A percentile compares a stretch with the other conserved stretches of the same genome.
These are phyloP conservation scores for Calamus simplicifolius DNA, from an alignment of 176 grass and related monocot species.

Conservation along the genomic window DNA sequence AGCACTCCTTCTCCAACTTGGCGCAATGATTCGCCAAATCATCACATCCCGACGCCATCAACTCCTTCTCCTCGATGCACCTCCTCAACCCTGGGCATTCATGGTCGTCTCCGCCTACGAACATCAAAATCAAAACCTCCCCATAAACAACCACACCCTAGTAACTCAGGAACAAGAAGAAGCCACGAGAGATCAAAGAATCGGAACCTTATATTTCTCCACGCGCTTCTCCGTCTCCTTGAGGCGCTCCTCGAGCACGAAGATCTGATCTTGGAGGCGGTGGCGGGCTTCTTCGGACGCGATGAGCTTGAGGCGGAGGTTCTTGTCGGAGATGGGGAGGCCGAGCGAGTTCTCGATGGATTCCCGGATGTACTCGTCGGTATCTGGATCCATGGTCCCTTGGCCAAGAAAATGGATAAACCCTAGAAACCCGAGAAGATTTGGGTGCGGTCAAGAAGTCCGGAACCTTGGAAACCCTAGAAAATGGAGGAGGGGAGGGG, in stretches of 20 bases:
- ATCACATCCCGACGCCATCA: constrained; percentile 22
- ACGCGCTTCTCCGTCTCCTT: constrained; percentile 38
- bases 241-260: constrained; percentile 68
- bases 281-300: constrained; percentile 61
- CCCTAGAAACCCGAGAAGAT: not conserved
- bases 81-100: constrained; percentile 61
- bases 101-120: constrained; percentile 53
- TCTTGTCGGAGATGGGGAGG: constrained; percentile 58
- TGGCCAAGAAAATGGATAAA: not conserved
- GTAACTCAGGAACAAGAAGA: not conserved
- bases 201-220: constrained; percentile 29
- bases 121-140: not conserved
- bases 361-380: constrained; percentile 61
- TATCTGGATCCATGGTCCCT: constrained; percentile 28
- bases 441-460: no score
- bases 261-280: constrained; percentile 75
- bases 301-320: constrained; percentile 58
- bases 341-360: constrained; percentile 65
- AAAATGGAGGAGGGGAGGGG: no score
- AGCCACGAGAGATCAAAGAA: not conserved
- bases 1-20: constrained; percentile 64
- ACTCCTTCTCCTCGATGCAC: constrained; percentile 77
- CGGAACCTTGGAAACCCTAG: no score
- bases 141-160: not conserved
- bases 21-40: constrained; percentile 34